These are phyloP conservation scores for Xylaria sp. DNA, from an alignment of 2,329 filamentous ascomycete genomes.

Conservation along the genomic window DNA sequence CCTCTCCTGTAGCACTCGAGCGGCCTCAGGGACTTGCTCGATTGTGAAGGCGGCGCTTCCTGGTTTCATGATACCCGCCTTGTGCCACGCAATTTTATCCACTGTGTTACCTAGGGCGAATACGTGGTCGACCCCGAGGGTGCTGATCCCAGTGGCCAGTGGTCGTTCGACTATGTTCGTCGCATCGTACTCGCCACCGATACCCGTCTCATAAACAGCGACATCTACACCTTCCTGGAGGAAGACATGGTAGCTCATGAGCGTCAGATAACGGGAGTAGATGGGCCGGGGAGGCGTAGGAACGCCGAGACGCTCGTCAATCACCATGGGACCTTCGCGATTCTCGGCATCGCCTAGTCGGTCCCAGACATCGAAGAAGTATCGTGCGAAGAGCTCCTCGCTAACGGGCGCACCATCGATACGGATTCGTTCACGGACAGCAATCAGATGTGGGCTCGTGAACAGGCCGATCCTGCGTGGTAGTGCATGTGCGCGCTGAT, in stretches of 20 bases:
- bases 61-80: slow-evolving; percentile 75
- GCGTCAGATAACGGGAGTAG: slow-evolving; percentile 71
- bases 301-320: slow-evolving; percentile 46
- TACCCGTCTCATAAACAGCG: slow-evolving; percentile 74
- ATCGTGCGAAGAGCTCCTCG: slow-evolving; percentile 68
- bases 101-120: slow-evolving; percentile 70
- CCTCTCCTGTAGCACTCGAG: slow-evolving; percentile 59
- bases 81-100: slow-evolving; percentile 78
- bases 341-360: slow-evolving; percentile 56
- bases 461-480: slow-evolving; percentile 69
- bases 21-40: slow-evolving; percentile 60
- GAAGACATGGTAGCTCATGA: slow-evolving; percentile 62
- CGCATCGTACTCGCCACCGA: slow-evolving; percentile 75
- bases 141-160: slow-evolving; percentile 69
- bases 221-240: slow-evolving; percentile 70
- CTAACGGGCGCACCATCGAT: slow-evolving; percentile 69
- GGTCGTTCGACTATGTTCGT: slow-evolving; percentile 73
- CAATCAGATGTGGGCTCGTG: slow-evolving; percentile 75
- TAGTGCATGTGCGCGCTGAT: slow-evolving; percentile 52
- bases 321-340: slow-evolving; percentile 42
- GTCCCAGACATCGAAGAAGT: slow-evolving; percentile 77
- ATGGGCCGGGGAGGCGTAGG: slow-evolving; percentile 60
- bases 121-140: slow-evolving; percentile 77
- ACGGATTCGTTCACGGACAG: slow-evolving; percentile 74
- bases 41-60: slow-evolving; percentile 69